phyloP scores from a whole-genome alignment of 345 rosid species.

The Conringia planisiliqua region DNA sequence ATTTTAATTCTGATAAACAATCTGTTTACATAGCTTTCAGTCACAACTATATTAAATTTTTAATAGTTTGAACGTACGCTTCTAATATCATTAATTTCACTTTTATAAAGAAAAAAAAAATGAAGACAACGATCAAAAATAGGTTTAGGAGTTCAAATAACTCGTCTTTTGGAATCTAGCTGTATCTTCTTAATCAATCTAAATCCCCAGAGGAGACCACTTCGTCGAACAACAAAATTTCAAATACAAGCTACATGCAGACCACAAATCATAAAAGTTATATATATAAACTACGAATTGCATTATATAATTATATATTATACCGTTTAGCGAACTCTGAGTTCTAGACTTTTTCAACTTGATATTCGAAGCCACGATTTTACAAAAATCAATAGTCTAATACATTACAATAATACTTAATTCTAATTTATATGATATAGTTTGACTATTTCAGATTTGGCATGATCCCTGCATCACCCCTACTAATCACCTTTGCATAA shows the following conservation, averaged over 20 bases:
- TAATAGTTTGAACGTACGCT: not conserved
- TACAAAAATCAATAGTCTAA: slow-evolving; percentile 1
- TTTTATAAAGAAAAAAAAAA: not conserved
- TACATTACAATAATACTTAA: not conserved
- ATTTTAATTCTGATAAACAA: not conserved
- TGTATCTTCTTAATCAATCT: not conserved
- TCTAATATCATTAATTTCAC: not conserved
- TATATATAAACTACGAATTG: slow-evolving; percentile 12
- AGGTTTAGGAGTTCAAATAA: not conserved
- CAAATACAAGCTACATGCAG: slow-evolving; percentile 29
- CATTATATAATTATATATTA: not conserved
- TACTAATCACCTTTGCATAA: slow-evolving; percentile 19
- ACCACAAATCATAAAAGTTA: slow-evolving; percentile 16
- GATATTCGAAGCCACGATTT: slow-evolving; percentile 37
- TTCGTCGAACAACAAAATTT: slow-evolving; percentile 10
- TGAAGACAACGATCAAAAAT: not conserved
- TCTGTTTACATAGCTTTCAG: not conserved
- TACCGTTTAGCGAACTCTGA: not conserved
- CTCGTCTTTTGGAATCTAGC: not conserved
- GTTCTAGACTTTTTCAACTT: slow-evolving; percentile 25
- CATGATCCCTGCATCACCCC: slow-evolving; percentile 25
- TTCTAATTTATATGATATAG: not conserved
- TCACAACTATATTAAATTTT: not conserved
- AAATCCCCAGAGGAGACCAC: not conserved
- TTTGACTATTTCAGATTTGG: slow-evolving; percentile 27